Evolutionary conservation across 2,329 filamentous ascomycete genomes (phyloP).

Genomic region (Aureobasidium sp.): DNA sequence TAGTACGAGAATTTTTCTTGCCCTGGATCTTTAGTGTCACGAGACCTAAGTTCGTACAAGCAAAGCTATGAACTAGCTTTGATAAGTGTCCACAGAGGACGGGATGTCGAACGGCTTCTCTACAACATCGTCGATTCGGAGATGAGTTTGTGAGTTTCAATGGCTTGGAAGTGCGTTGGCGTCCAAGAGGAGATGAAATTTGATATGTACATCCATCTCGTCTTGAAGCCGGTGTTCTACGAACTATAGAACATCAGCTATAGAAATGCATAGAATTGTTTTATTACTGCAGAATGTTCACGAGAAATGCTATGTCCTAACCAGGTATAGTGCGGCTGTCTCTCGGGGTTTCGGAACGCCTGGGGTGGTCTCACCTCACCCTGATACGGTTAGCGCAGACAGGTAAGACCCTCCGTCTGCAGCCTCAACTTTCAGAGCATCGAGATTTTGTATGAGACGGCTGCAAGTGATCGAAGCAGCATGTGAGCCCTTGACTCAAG

Average conservation of each 20-base stretch:
- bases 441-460: neutral
- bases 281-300: no score
- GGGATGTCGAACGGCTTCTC: no score
- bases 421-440: neutral
- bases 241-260: neutral
- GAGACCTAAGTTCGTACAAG: no score
- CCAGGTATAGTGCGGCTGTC: neutral
- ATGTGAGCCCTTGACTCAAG: neutral
- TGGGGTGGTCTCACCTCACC: neutral
- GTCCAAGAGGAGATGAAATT: neutral
- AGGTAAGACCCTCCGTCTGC: neutral
- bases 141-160: neutral
- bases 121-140: neutral
- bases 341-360: neutral
- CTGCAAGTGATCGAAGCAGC: neutral
- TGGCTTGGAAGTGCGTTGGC: neutral
- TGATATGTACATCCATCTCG: neutral
- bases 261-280: neutral
- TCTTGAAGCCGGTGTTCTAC: neutral
- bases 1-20: no score
- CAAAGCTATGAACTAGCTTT: no score
- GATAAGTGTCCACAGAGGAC: no score
- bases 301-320: neutral
- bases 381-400: neutral
- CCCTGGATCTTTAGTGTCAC: no score